Evolutionary conservation across 2,329 filamentous ascomycete species (phyloP), one percentile per base, ranked within the genome.

Genomic region (Colletotrichum sp.): DNA sequence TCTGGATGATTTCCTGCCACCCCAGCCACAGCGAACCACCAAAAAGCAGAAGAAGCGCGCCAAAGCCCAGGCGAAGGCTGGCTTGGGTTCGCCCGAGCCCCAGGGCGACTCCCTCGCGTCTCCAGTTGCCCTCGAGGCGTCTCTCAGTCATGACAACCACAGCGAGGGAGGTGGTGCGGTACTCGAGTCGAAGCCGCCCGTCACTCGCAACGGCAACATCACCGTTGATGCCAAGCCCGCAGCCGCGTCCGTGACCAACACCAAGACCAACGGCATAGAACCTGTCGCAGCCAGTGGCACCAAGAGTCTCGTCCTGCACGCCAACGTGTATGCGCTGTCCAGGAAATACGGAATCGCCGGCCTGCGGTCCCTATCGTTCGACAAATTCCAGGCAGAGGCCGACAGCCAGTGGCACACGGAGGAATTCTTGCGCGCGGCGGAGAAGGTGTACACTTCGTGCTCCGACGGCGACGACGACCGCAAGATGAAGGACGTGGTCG

Each of bases 31-130:
- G 32, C 39, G 62, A 34, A 60, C 65, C 8, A 75, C 52, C 60
- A 75, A 75, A 5, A 75, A 75, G 44, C 67, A 75, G 44, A 75
- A 75, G 30, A 75, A 75, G 30, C 72, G 72, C 22, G 62, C 60
- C 22, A 75, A 71, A 30, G 67, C 68, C 22, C 28, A 57, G 16
- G 59, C 62, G 16, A 71, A 75, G n/a, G 68, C 71, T n/a, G 24
- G 9, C 8, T 5, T 26, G 26, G 32, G 28, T 10, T 66, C 68
- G 9, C 59, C 72, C 8, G 68, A 63, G 5, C 16, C 13, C 15
- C 66, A 62, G 1, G n/a, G 13, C 36, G 71, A 73, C 26, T 8
- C 39, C 3, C 7, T 36, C 2, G 30, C 55, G 4, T 69, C 71
- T 1, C 71, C 30, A 5, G 30, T 30, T 6, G 18, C 57, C 9